phyloP scores from a whole-genome alignment of 495 filamentous ascomycete genomes.

The Daldinia caldariorum region DNA sequence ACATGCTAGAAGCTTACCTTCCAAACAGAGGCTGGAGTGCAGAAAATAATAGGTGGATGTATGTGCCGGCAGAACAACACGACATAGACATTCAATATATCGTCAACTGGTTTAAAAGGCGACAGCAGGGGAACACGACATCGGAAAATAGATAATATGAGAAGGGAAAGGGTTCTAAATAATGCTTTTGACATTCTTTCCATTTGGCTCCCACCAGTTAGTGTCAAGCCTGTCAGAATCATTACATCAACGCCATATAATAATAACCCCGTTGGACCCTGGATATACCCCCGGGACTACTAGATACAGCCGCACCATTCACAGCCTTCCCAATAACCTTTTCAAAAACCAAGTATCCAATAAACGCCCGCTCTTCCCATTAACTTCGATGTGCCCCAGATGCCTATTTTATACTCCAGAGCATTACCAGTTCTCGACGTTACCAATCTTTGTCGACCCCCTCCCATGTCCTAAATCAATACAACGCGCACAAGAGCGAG shows the following conservation, averaged over 20 bases:
- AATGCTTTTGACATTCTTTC: neutral
- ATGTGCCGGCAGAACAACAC: constrained; percentile 55
- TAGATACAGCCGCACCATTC: neutral
- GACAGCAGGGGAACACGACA: constrained; percentile 1
- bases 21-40: constrained; percentile 58
- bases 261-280: neutral
- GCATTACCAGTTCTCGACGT: neutral
- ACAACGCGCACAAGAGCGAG: neutral
- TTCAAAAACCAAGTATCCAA: neutral
- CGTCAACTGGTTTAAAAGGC: constrained; percentile 35
- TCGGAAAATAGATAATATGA: neutral
- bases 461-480: neutral
- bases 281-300: neutral
- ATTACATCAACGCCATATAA: too few relatives aligned
- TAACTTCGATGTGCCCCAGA: neutral
- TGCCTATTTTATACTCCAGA: neutral
- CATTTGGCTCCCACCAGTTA: neutral
- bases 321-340: neutral
- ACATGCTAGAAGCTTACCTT: constrained; percentile 62
- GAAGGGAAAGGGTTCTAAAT: neutral
- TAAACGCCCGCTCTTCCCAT: neutral
- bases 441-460: neutral
- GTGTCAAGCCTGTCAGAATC: neutral
- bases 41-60: constrained; percentile 53
- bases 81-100: constrained; percentile 52